Evolutionary conservation across 2,329 filamentous ascomycete species (phyloP).

Genomic region (Sporothrix curviconia): DNA sequence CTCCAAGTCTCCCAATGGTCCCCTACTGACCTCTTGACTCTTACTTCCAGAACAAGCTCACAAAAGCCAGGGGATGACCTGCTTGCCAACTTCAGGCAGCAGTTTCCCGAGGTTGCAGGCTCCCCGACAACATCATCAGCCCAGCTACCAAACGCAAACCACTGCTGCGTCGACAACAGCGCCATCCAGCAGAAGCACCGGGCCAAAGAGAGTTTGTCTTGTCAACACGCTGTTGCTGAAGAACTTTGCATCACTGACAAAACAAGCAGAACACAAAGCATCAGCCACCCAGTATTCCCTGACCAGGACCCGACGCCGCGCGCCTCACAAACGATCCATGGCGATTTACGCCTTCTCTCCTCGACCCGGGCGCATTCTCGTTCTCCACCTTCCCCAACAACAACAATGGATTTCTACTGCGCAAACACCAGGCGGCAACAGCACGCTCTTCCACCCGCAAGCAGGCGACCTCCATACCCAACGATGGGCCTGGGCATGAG

Average conservation of each 20-base stretch:
- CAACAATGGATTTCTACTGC: constrained; percentile 69
- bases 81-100: constrained; percentile 74
- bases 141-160: constrained; percentile 4
- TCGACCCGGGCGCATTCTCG: constrained; percentile 77
- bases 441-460: constrained; percentile 73
- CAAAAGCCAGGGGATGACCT: constrained; percentile 84
- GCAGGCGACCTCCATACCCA: constrained; percentile 85
- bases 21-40: constrained; percentile 6
- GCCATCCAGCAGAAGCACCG: constrained; percentile 14
- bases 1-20: too few species aligned
- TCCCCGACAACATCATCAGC: constrained; percentile 37
- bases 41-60: constrained; percentile 55
- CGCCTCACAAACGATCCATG: constrained; percentile 68
- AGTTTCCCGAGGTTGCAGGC: constrained; percentile 64
- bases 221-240: not conserved
- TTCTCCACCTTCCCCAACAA: constrained; percentile 77
- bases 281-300: constrained; percentile 41
- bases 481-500: constrained; percentile 67
- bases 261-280: constrained; percentile 38
- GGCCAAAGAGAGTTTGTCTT: constrained; percentile 28
- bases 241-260: constrained; percentile 20
- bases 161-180: constrained; percentile 23
- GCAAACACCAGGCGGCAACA: constrained; percentile 74
- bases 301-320: constrained; percentile 80
- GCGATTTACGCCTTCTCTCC: constrained; percentile 80